Percentiles rank a stretch among this genome's conserved stretches.
Conservation (phyloP, 192 early-diverging fungal genomes). For the Backusella tuberculispora region DNA sequence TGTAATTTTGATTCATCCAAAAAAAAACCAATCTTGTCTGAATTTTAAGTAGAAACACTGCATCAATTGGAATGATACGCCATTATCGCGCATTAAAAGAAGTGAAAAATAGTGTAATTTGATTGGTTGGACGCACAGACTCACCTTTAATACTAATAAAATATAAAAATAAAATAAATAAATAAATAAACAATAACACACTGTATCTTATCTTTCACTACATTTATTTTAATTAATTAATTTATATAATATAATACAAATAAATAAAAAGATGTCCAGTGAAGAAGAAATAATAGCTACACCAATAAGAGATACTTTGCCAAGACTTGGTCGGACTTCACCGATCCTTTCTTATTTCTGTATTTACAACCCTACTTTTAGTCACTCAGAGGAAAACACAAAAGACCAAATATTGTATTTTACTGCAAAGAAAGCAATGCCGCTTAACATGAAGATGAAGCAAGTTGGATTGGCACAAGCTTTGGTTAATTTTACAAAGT, state of each 20-base stretch:
- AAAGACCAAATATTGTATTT: slow-evolving; percentile 81
- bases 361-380: slow-evolving; percentile 73
- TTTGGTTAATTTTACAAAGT: slow-evolving; percentile 70
- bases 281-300: background rate
- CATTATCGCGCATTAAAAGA: background rate
- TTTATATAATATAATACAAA: background rate
- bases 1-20: no score
- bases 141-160: background rate
- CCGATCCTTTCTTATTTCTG: slow-evolving; percentile 73
- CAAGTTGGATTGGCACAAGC: slow-evolving; percentile 80
- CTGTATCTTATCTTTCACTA: no score
- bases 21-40: no score
- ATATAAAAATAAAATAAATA: background rate
- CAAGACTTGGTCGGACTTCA: slow-evolving; percentile 40
- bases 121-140: slow-evolving; percentile 3
- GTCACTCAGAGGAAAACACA: slow-evolving; percentile 66
- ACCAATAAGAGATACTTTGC: background rate
- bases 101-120: background rate
- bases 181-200: no score
- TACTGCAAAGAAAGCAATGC: slow-evolving; percentile 65
- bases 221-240: background rate
- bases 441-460: slow-evolving; percentile 71
- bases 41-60: no score
- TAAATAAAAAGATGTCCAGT: background rate
- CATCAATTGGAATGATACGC: no score